Evolutionary conservation across 73 alveolate genomes (phyloP).

Genomic region (Stentor roeselii): DNA sequence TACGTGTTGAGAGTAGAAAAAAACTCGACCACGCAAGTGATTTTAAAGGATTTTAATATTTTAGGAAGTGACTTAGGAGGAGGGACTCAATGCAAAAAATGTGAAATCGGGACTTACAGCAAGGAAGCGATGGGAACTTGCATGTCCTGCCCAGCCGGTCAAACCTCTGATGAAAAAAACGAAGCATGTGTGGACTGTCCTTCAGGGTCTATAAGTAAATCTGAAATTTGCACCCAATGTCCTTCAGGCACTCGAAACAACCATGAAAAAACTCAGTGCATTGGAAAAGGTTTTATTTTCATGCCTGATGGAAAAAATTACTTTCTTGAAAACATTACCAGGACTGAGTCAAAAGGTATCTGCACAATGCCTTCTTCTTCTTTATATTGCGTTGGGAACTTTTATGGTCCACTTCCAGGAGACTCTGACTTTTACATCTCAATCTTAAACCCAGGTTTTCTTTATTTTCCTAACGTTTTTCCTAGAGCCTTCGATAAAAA

Average conservation of each 20-base stretch:
- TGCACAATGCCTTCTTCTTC: background rate
- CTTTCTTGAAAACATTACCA: background rate
- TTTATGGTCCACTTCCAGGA: conserved; percentile 21
- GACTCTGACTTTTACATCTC: background rate
- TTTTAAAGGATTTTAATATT: background rate
- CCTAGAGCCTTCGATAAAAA: too few relatives aligned
- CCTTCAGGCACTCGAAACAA: conserved; percentile 7
- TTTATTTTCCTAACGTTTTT: conserved; percentile 16
- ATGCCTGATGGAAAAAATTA: background rate
- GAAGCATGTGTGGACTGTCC: background rate
- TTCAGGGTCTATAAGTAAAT: too few relatives aligned
- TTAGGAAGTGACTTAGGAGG: conserved; percentile 18
- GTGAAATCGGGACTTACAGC: background rate
- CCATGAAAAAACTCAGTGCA: background rate
- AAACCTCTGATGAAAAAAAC: background rate
- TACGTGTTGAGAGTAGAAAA: background rate
- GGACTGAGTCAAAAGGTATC: background rate
- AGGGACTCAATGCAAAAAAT: background rate
- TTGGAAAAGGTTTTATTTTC: background rate
- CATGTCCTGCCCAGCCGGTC: background rate
- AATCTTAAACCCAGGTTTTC: conserved; percentile 12
- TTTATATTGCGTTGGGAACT: background rate
- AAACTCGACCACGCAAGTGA: background rate
- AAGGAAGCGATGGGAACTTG: background rate
- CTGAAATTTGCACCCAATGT: background rate